A percentile compares a stretch with the other conserved stretches of the same genome.
Conservation (phyloP, 352 stramenopile species). For the Hyaloperonospora brassicae region DNA sequence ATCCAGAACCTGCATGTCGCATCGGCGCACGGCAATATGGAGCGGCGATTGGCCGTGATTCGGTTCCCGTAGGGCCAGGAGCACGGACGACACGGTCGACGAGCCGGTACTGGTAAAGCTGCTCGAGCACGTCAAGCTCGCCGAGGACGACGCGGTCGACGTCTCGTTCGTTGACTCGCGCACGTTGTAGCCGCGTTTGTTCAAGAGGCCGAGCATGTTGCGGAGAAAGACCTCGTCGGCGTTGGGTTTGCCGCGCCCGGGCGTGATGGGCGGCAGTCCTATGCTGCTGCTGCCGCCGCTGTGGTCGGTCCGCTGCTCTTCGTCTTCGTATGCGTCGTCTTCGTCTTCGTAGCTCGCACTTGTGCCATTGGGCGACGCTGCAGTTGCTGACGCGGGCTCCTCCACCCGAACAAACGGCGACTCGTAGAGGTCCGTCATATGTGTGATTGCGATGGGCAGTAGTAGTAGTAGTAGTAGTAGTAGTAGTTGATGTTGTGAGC, state of each 20-base stretch:
- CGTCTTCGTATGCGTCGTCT: conserved; percentile 15
- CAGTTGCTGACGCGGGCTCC: conserved; percentile 3
- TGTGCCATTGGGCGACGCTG: conserved; percentile 12
- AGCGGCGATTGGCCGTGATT: conserved; percentile 69
- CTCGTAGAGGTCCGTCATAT: conserved; percentile 11
- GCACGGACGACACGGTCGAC: conserved; percentile 47
- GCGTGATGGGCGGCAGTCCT: conserved; percentile 8
- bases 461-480: too few species aligned
- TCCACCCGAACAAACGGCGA: conserved; percentile 21
- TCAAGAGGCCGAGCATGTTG: conserved; percentile 66
- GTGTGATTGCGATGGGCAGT: too few species aligned
- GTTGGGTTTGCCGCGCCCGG: conserved; percentile 15
- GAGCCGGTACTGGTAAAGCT: conserved; percentile 58
- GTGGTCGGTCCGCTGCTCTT: conserved; percentile 10
- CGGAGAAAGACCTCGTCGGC: conserved; percentile 59
- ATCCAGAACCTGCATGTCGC: conserved; percentile 60
- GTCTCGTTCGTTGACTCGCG: conserved; percentile 51
- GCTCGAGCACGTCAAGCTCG: conserved; percentile 28
- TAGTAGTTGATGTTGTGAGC: too few species aligned
- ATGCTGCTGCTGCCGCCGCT: conserved; percentile 11
- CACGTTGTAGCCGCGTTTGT: conserved; percentile 81
- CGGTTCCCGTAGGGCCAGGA: conserved; percentile 62
- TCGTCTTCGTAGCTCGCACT: conserved; percentile 22
- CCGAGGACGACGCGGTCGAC: conserved; percentile 43
- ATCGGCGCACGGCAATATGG: conserved; percentile 70